Conservation (phyloP, 257 asterid genomes). For the Solanum pimpinellifolium region DNA sequence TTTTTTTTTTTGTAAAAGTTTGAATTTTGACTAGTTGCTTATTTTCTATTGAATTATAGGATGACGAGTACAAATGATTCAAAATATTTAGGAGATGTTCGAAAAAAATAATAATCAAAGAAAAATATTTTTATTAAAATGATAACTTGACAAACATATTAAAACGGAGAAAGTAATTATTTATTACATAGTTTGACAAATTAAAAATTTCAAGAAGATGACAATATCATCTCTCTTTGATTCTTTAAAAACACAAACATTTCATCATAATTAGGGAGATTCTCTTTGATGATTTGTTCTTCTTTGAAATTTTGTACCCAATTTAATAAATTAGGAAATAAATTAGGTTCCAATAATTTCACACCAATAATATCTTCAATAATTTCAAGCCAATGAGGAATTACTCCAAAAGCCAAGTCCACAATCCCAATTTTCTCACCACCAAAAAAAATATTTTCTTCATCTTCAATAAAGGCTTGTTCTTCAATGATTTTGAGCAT, state of each 20-base stretch:
- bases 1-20: too few species aligned
- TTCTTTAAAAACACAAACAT: background rate
- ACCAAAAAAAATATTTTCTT: background rate
- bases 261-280: background rate
- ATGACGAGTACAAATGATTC: too few species aligned
- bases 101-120: too few species aligned
- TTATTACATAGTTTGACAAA: background rate
- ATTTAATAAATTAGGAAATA: background rate
- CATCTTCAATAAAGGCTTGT: background rate
- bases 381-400: conserved; percentile 2
- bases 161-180: background rate
- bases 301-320: conserved; percentile 3
- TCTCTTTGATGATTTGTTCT: background rate
- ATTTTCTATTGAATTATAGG: too few species aligned
- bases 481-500: conserved; percentile 3
- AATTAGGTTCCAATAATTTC: background rate
- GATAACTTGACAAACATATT: background rate
- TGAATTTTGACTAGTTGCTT: too few species aligned
- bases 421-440: background rate
- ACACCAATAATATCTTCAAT: conserved; percentile 2
- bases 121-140: too few species aligned
- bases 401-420: conserved; percentile 3
- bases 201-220: background rate
- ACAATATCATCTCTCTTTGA: background rate
- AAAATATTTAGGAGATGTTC: too few species aligned